Evolutionary conservation across 257 asterid species (phyloP).

Genomic region (Leonotis leonurus): DNA sequence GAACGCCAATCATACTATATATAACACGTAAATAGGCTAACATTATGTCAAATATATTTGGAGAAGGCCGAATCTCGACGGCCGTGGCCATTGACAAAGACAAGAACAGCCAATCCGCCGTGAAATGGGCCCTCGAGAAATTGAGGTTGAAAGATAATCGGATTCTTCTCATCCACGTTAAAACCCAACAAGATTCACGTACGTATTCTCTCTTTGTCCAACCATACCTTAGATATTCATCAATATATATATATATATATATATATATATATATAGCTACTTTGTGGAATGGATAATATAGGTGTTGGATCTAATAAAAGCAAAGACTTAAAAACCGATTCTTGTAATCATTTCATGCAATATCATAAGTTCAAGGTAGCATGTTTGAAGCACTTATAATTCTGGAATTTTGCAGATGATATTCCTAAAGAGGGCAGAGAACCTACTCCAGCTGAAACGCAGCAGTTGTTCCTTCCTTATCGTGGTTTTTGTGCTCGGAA

Average conservation of each 20-base stretch:
- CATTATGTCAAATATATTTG: constrained; percentile 1
- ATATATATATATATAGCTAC: no score
- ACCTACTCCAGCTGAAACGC: constrained; percentile 52
- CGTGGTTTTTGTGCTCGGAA: constrained; percentile 81
- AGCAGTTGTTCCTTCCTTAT: constrained; percentile 63
- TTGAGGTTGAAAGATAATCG: constrained; percentile 30
- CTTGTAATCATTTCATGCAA: not conserved
- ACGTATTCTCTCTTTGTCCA: constrained; percentile 21
- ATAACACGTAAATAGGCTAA: not conserved
- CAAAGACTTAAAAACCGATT: no score
- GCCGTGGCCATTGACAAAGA: constrained; percentile 78
- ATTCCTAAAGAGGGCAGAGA: constrained; percentile 40
- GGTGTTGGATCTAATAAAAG: no score
- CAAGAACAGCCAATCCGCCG: constrained; percentile 79
- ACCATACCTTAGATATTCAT: no score
- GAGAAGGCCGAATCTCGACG: constrained; percentile 28
- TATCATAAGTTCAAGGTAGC: not conserved
- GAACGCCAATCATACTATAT: not conserved
- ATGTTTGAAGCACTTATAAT: not conserved
- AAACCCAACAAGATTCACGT: constrained; percentile 32
- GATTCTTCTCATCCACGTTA: constrained; percentile 61
- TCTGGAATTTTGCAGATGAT: constrained; percentile 38
- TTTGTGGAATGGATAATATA: no score
- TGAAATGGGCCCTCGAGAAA: constrained; percentile 81
- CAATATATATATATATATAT: no score